These are phyloP conservation scores for Saitozyma sp. DNA, from an alignment of 768 basidiomycete species.

Conservation along the genomic window DNA sequence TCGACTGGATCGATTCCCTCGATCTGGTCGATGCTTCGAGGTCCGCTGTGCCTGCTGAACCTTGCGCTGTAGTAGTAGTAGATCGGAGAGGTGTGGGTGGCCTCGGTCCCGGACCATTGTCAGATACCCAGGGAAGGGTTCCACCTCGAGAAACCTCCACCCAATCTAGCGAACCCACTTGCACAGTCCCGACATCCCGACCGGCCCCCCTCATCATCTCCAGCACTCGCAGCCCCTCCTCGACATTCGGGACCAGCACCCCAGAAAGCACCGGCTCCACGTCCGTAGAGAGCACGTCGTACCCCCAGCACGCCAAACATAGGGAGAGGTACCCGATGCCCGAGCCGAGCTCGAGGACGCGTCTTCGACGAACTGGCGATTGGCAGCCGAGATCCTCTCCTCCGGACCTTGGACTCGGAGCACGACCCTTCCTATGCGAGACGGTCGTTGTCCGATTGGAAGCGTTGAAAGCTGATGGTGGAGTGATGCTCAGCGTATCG, in stretches of 20 bases:
- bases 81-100: too few relatives aligned
- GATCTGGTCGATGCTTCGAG: background rate
- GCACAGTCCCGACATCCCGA: background rate
- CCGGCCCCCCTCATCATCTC: background rate
- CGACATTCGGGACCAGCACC: constrained; percentile 67
- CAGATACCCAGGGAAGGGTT: background rate
- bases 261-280: constrained; percentile 63
- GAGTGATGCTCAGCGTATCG: constrained; percentile 25
- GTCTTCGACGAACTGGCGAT: too few relatives aligned
- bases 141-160: constrained; percentile 2
- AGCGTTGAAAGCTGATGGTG: constrained; percentile 28
- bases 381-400: background rate
- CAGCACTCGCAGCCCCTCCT: constrained; percentile 13
- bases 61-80: background rate
- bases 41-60: background rate
- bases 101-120: too few relatives aligned
- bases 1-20: background rate
- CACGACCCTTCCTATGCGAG: too few relatives aligned
- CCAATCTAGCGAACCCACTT: constrained; percentile 18
- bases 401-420: too few relatives aligned
- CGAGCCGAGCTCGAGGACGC: constrained; percentile 73
- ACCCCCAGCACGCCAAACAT: constrained; percentile 67
- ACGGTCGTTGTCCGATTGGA: too few relatives aligned
- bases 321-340: constrained; percentile 81
- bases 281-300: constrained; percentile 77